Base-by-base conservation (phyloP, 306 rosid genomes). In the Datisca glomerata region DNA sequence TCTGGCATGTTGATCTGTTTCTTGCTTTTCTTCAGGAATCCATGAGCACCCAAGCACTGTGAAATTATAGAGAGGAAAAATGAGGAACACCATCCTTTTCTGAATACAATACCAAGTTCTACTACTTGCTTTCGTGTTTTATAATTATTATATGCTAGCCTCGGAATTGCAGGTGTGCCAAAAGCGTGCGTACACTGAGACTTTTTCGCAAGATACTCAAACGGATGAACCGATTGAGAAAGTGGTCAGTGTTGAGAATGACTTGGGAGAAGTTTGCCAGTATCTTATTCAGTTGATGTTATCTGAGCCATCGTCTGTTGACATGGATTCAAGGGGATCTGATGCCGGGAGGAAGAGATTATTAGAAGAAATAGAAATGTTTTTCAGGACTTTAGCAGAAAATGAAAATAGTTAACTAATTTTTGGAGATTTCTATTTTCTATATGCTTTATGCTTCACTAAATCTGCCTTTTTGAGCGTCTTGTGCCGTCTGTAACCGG, bases 281-380 rank as follows among this genome's bases (percentile, higher is more conserved):
- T 68, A 65, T 63, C 85, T 89, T 54, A 56, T 74, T 51, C 65
- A 41, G 62, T 68, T 80, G 73, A 72, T 87, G 78, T 45, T 74
- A 59, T 76, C 92, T 13, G 69, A 59, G 27, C 59, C 76, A 31
- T 43, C 21, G 31, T 43, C 21, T 66, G 15, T 36, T 55, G 71
- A 59, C 17, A 38, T 12, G 45, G 57, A 47, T 59, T 66, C 68
- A 8, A 27, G 46, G 41, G 74, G 73, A 39, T 62, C 47, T 36
- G 62, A 57, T 35, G 22, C 5, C 51, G 56, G 64, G 33, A 38
- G 59, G 49, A 58, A 40, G 44, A 65, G 54, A 37, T 58, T 79
- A 51, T 58, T 69, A 10, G 74, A 69, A 61, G 93, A 83, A 73
- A 79, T 76, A 35, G 91, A 83, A 59, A 45, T 57, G 56, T 67